A percentile compares a stretch with the other conserved stretches of the same genome.
These are phyloP conservation scores for Monosporascus sp. DNA, from an alignment of 2,329 filamentous ascomycete genomes.

Conservation along the genomic window DNA sequence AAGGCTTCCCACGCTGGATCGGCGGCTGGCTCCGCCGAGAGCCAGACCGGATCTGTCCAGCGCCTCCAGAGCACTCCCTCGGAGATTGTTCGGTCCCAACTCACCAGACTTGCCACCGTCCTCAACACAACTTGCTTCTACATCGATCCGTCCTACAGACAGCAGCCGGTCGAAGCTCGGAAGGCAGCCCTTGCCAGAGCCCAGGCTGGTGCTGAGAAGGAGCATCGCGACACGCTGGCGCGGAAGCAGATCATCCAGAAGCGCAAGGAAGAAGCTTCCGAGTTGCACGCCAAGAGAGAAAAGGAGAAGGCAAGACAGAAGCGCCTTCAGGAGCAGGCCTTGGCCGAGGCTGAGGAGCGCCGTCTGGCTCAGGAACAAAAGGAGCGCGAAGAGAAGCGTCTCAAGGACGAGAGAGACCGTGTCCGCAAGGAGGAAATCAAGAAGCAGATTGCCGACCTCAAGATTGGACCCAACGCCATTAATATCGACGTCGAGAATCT, in stretches of 20 bases:
- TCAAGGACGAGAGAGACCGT: slow-evolving; percentile 82
- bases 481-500: slow-evolving; percentile 76
- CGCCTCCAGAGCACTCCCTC: slow-evolving; percentile 95
- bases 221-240: slow-evolving; percentile 78
- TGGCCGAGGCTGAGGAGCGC: slow-evolving; percentile 83
- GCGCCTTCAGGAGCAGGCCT: slow-evolving; percentile 76
- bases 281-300: slow-evolving; percentile 80
- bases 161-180: slow-evolving; percentile 72
- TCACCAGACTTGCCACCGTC: slow-evolving; percentile 84
- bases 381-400: slow-evolving; percentile 79
- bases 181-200: slow-evolving; percentile 75
- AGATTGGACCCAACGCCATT: slow-evolving; percentile 72
- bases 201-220: slow-evolving; percentile 82
- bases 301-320: slow-evolving; percentile 89
- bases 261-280: slow-evolving; percentile 93
- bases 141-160: slow-evolving; percentile 84
- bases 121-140: slow-evolving; percentile 94
- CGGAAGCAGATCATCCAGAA: slow-evolving; percentile 91
- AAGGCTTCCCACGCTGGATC: slow-evolving; percentile 87
- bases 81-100: slow-evolving; percentile 93
- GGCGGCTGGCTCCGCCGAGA: slow-evolving; percentile 79
- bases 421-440: slow-evolving; percentile 91
- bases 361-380: slow-evolving; percentile 88
- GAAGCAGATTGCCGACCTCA: slow-evolving; percentile 86
- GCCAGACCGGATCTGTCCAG: slow-evolving; percentile 78